Evolutionary conservation across 73 alveolate species (phyloP).

Genomic region (Stentor coeruleus): DNA sequence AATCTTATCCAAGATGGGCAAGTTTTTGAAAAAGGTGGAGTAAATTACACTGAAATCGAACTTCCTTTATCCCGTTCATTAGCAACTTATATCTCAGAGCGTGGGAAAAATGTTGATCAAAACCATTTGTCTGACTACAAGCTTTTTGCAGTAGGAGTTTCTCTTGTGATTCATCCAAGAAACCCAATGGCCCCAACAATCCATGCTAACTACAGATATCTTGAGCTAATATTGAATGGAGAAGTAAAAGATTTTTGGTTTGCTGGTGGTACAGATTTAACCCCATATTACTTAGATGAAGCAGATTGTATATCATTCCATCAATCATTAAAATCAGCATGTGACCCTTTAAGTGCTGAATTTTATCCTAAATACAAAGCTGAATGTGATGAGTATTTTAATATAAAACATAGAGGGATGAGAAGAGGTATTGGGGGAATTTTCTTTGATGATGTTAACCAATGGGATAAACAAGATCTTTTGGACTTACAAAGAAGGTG

Average conservation of each 20-base stretch:
- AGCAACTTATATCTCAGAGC: constrained; percentile 27
- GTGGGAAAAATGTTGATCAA: constrained; percentile 28
- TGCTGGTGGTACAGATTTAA: constrained; percentile 88
- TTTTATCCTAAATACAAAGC: constrained; percentile 46
- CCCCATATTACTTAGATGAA: constrained; percentile 70
- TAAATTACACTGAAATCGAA: constrained; percentile 30
- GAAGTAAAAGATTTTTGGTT: constrained; percentile 67
- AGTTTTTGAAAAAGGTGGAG: constrained; percentile 54
- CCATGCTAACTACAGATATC: constrained; percentile 72
- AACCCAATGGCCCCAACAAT: constrained; percentile 82
- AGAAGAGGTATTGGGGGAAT: constrained; percentile 89
- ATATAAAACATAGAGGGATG: constrained; percentile 59
- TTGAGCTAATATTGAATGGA: constrained; percentile 44
- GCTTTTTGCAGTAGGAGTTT: constrained; percentile 65
- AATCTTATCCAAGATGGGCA: constrained; percentile 32
- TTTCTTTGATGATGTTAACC: constrained; percentile 72
- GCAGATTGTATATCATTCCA: constrained; percentile 63
- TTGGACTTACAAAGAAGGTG: constrained; percentile 34
- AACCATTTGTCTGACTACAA: background rate
- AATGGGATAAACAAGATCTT: constrained; percentile 44
- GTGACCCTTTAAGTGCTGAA: constrained; percentile 38
- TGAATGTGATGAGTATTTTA: constrained; percentile 77
- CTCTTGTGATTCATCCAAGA: constrained; percentile 74
- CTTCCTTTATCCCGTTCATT: constrained; percentile 17
- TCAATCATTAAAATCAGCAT: constrained; percentile 33